Percentiles rank a stretch among this genome's conserved stretches.
phyloP scores from a whole-genome alignment of 768 basidiomycete genomes.

The Grammothele lineata region DNA sequence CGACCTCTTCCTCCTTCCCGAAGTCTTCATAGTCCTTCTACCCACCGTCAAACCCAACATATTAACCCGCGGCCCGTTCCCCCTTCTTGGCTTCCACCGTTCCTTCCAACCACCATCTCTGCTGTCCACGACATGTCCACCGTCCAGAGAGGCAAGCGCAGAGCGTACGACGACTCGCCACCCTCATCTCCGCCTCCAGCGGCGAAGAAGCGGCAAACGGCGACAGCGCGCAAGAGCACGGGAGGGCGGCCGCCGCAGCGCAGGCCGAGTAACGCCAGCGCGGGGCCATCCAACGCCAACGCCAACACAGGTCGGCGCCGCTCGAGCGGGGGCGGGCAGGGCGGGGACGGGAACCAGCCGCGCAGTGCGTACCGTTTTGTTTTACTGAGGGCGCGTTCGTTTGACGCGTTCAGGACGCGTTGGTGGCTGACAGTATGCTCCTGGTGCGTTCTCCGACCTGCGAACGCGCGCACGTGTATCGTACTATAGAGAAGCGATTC shows the following conservation, averaged over 20 bases:
- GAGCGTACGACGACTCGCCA: conserved; percentile 31
- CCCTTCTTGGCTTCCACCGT: too few species aligned
- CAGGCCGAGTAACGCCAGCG: conserved; percentile 16
- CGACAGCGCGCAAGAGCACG: conserved; percentile 83
- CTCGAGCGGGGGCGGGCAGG: conserved; percentile 15
- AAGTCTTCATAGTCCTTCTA: background rate
- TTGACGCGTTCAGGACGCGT: too few species aligned
- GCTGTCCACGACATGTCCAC: conserved; percentile 54
- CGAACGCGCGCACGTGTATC: too few species aligned
- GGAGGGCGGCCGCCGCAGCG: conserved; percentile 53
- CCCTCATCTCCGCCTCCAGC: conserved; percentile 40
- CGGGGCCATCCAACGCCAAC: conserved; percentile 14
- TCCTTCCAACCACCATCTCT: too few species aligned
- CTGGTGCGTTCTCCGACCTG: too few species aligned
- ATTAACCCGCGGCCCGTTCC: too few species aligned
- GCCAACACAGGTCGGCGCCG: conserved; percentile 6
- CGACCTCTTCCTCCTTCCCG: background rate
- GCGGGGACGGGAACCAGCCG: conserved; percentile 4
- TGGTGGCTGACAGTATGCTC: too few species aligned
- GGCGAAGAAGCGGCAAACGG: conserved; percentile 45
- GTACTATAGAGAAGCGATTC: conserved; percentile 57
- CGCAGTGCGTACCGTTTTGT: conserved; percentile 12
- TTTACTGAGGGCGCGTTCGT: background rate
- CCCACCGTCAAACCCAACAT: too few species aligned
- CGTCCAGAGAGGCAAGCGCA: conserved; percentile 53